Base-by-base conservation (phyloP, 2,329 filamentous ascomycete species). In the Mollisiaceae sp. region DNA sequence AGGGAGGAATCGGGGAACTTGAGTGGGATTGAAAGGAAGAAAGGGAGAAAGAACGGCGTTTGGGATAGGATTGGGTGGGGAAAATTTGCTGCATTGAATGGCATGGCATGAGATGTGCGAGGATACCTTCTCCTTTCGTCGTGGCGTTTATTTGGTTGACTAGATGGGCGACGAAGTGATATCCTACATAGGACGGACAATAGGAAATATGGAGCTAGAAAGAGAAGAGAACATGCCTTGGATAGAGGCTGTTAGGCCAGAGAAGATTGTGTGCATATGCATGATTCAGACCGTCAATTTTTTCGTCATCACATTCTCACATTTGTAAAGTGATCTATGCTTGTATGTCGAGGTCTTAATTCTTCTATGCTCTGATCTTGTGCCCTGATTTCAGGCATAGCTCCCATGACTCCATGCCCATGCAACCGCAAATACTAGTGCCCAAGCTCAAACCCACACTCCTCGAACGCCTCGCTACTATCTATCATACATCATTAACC, bases 61-160 rank as follows among this genome's bases (percentile, higher is more conserved):
- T 52, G 56, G 45, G 59, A 24, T 11, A 3, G 24, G 36, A 41
- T 63, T 52, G 56, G 45, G 59, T 11, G 24, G 24, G 36, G 27
- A 59, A 39, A 45, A 57, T 43, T 35, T 15, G 14, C 59, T 63
- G 61, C 62, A 64, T 54, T 43, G 62, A 55, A 55, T 54, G 39
- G 41, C 57, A 36, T 64, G 39, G 55, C 4, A 32, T 32, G 27
- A 6, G 27, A 32, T 32, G 4, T 18, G 55, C 15, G 55, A 24
- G 32, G 20, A 39, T 20, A 39, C 36, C 55, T 57, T 39, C n/a
- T 39, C 24, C 43, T 15, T 20, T 47, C 22, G 24, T 22, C 14
- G 8, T 22, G 32, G 35, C 27, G 36, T 61, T 55, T 61, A 20
- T 27, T 60, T 47, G 24, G 55, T 18, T 41, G 8, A 35, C 32